Percentiles rank a stretch among this genome's conserved stretches.
Conservation (phyloP, 139 green algal genomes). For the Mesotaenium endlicherianum region DNA sequence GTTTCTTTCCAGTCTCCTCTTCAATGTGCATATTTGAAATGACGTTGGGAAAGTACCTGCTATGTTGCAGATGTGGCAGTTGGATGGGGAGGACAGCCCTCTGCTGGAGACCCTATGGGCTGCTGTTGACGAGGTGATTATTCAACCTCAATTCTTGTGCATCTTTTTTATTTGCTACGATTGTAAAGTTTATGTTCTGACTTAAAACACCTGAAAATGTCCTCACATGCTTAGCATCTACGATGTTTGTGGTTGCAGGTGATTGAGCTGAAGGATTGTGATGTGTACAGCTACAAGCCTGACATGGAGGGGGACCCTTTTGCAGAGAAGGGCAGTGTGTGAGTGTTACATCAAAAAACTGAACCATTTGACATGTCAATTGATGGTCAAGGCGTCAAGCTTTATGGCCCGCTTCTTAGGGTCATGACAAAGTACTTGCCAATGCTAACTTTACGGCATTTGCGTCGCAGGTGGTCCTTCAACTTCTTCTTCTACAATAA, state of each 20-base stretch:
- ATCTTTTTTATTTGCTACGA: too few species aligned
- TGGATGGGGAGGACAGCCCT: constrained; percentile 65
- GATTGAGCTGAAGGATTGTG: constrained; percentile 83
- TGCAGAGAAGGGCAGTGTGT: constrained; percentile 42
- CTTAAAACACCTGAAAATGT: not conserved
- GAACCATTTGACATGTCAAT: too few species aligned
- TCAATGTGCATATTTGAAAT: too few species aligned
- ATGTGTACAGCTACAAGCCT: constrained; percentile 81
- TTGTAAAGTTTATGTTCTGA: too few species aligned
- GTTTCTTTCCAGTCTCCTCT: too few species aligned
- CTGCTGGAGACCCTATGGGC: constrained; percentile 67
- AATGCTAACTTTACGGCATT: not conserved
- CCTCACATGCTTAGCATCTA: not conserved
- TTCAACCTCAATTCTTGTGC: too few species aligned
- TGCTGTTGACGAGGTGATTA: constrained; percentile 90
- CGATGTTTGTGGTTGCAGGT: constrained; percentile 57
- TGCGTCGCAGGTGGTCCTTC: constrained; percentile 77
- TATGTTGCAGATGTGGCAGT: constrained; percentile 77
- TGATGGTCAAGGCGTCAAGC: too few species aligned
- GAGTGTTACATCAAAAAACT: too few species aligned
- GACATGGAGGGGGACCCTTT: constrained; percentile 54
- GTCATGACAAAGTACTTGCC: too few species aligned
- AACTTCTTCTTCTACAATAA: constrained; percentile 99
- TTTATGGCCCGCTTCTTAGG: too few species aligned
- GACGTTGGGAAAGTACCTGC: too few species aligned